Conservation (phyloP, 768 basidiomycete species). For the Lactarius hengduanensis region DNA sequence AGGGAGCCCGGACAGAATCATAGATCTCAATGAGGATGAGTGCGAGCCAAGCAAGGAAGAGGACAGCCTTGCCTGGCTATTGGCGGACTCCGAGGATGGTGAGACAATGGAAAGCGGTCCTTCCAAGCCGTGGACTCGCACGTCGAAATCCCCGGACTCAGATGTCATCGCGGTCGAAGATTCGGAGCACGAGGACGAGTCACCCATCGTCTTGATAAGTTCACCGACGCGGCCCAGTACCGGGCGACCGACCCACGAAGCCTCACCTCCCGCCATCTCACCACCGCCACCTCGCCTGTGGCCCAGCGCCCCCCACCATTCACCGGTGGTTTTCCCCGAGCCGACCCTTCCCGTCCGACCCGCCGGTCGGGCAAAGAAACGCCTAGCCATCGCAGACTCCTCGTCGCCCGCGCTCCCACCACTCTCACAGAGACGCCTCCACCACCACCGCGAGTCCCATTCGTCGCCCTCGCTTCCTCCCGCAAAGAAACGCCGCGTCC, state of each 20-base stretch:
- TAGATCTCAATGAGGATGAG: background rate
- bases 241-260: conserved; percentile 18
- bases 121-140: background rate
- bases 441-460: conserved; percentile 18
- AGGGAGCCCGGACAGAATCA: background rate
- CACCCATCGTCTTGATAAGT: conserved; percentile 8
- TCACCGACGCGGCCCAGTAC: conserved; percentile 1
- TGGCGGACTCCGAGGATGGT: conserved; percentile 27
- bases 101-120: conserved; percentile 13
- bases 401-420: conserved; percentile 38
- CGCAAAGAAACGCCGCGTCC: conserved; percentile 30
- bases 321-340: conserved; percentile 34
- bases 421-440: conserved; percentile 36
- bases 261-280: conserved; percentile 38
- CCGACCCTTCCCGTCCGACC: conserved; percentile 49
- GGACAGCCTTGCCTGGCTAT: conserved; percentile 28
- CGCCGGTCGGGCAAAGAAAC: conserved; percentile 36
- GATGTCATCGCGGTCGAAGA: conserved; percentile 25
- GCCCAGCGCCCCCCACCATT: conserved; percentile 25
- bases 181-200: conserved; percentile 11
- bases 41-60: conserved; percentile 3
- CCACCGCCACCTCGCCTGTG: conserved; percentile 35
- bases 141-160: conserved; percentile 1
- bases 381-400: conserved; percentile 31
- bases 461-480: conserved; percentile 4